Percentiles rank a stretch among this genome's conserved stretches.
Conservation (phyloP, 495 filamentous ascomycete species). For the Annulohypoxylon nitens region DNA sequence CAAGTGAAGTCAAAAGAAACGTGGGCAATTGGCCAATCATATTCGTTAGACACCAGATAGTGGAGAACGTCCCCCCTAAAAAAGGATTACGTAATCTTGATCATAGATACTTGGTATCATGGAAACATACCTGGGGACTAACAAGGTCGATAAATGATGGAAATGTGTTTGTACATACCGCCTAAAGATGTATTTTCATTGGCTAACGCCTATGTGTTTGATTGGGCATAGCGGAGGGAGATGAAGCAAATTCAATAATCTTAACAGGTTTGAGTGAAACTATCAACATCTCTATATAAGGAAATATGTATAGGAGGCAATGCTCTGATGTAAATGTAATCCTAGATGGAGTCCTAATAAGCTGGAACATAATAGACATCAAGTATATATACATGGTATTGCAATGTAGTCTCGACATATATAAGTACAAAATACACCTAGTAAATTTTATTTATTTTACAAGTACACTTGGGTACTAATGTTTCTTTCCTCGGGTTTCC, state of each 20-base stretch:
- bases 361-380: neutral
- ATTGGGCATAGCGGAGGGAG: neutral
- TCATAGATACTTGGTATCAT: neutral
- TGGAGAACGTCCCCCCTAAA: neutral
- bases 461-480: neutral
- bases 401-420: neutral
- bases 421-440: neutral
- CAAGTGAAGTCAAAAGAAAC: slow-evolving; percentile 1
- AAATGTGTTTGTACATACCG: neutral
- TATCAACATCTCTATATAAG: no score
- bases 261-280: no score
- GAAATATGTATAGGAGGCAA: neutral
- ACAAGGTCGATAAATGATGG: neutral
- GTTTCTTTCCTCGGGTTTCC: neutral
- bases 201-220: neutral
- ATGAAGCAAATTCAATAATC: no score
- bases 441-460: neutral
- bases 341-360: no score
- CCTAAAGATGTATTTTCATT: neutral
- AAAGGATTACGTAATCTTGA: neutral
- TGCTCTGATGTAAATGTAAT: no score
- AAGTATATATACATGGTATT: neutral
- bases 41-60: neutral
- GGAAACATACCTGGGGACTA: neutral
- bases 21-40: neutral